Conservation (phyloP, 1,284 basidiomycete genomes). For the Pholiota adiposa region DNA sequence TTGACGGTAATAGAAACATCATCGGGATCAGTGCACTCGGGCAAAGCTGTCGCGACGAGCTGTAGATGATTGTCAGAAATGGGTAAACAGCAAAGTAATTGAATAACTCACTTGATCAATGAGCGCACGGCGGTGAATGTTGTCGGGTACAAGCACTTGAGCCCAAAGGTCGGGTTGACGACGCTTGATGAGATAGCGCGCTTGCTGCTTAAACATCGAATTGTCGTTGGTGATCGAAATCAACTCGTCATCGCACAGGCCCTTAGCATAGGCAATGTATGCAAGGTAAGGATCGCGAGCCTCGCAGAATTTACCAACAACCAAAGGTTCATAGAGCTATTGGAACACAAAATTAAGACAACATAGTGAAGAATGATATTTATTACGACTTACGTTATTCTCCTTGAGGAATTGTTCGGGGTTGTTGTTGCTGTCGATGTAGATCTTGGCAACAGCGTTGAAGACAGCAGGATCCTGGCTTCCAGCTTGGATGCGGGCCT, state of each 20-base stretch:
- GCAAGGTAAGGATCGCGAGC: conserved; percentile 98
- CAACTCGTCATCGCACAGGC: conserved; percentile 98
- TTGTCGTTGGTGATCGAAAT: conserved; percentile 99
- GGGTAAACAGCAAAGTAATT: neutral
- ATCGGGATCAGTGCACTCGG: conserved; percentile 97
- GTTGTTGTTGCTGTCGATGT: conserved; percentile 98
- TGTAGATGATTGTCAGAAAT: conserved; percentile 31
- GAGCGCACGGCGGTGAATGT: conserved; percentile 90
- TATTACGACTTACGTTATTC: conserved; percentile 77
- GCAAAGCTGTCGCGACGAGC: conserved; percentile 93
- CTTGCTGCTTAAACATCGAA: conserved; percentile 99
- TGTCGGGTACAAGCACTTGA: conserved; percentile 90
- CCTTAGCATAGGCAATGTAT: conserved; percentile 99
- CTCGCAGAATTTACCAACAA: conserved; percentile 99
- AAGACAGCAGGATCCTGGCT: conserved; percentile 92
- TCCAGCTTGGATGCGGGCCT: conserved; percentile 90
- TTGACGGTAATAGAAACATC: conserved; percentile 99
- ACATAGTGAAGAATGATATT: conserved; percentile 8
- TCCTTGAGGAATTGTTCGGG: conserved; percentile 98
- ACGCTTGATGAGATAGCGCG: conserved; percentile 96
- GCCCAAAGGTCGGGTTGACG: conserved; percentile 97
- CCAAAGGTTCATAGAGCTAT: conserved; percentile 92
- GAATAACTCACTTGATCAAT: conserved; percentile 82
- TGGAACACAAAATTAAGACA: conserved; percentile 4
- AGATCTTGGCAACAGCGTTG: conserved; percentile 98